Percentiles rank a stretch among this genome's conserved stretches.
These are phyloP conservation scores for Pneumocystis wakefieldiae DNA, from an alignment of 1,139 yeast species.

Conservation along the genomic window DNA sequence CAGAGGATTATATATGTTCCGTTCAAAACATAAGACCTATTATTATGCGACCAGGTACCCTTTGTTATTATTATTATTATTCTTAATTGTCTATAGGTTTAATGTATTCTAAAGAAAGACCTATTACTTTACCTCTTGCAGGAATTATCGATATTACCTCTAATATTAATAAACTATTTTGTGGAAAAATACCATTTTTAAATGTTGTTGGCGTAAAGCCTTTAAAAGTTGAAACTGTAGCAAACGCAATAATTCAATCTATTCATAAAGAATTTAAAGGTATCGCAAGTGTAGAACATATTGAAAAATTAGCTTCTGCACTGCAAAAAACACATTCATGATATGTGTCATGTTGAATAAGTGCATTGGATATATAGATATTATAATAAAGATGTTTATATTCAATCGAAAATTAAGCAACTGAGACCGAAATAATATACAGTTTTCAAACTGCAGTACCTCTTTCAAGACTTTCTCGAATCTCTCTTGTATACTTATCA, in stretches of 20 bases:
- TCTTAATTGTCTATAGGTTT: background rate
- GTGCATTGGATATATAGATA: background rate
- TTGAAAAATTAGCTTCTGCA: background rate
- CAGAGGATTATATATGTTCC: constrained; percentile 5
- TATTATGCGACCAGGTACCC: constrained; percentile 11
- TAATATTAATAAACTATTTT: constrained; percentile 1
- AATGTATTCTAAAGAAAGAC: constrained; percentile 5
- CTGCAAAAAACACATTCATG: background rate
- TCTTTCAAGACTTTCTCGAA: constrained; percentile 29
- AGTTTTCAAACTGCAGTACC: constrained; percentile 25
- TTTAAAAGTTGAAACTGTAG: constrained; percentile 9
- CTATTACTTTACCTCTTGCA: background rate
- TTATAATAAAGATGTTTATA: background rate
- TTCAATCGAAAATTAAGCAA: background rate
- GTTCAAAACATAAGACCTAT: constrained; percentile 8
- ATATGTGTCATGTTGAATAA: background rate
- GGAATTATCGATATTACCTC: constrained; percentile 2
- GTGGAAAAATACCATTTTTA: constrained; percentile 2
- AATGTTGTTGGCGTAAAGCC: constrained; percentile 11
- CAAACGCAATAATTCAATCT: constrained; percentile 6
- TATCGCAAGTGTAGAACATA: background rate
- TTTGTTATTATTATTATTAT: background rate
- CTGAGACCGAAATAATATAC: background rate
- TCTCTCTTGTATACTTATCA: constrained; percentile 24
- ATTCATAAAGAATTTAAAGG: background rate